These are phyloP conservation scores for Zanthoxylum bungeanum DNA, from an alignment of 345 rosid genomes.

Conservation along the genomic window DNA sequence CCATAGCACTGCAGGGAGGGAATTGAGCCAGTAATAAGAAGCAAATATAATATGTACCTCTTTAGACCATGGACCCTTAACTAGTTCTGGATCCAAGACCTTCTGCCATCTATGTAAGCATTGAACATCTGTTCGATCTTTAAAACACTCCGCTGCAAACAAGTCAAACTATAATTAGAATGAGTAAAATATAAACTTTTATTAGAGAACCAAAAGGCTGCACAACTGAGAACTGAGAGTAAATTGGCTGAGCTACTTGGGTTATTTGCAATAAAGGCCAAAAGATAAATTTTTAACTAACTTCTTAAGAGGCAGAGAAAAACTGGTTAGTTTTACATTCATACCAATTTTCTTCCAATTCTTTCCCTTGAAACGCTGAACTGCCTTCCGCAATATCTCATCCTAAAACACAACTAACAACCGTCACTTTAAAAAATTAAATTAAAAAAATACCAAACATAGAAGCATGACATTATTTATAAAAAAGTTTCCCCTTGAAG, in stretches of 20 bases:
- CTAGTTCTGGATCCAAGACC: slow-evolving; percentile 97
- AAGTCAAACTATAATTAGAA: slow-evolving; percentile 29
- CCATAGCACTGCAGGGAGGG: neutral
- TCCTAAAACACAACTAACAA: slow-evolving; percentile 48
- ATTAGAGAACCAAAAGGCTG: neutral
- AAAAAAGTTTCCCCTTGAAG: neutral
- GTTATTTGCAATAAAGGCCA: neutral
- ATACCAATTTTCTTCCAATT: slow-evolving; percentile 99
- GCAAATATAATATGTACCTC: slow-evolving; percentile 54
- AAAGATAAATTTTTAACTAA: neutral
- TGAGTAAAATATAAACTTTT: neutral
- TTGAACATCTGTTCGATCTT: slow-evolving; percentile 98
- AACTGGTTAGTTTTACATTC: neutral
- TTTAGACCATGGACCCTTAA: slow-evolving; percentile 99
- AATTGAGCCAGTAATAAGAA: slow-evolving; percentile 7
- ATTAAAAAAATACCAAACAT: neutral
- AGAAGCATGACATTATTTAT: neutral
- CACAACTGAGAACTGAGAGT: neutral
- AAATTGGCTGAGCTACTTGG: neutral
- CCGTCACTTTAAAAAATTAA: neutral
- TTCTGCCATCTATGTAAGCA: slow-evolving; percentile 99
- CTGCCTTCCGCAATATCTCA: slow-evolving; percentile 87
- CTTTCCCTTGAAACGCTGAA: slow-evolving; percentile 92
- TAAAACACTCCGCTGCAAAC: slow-evolving; percentile 92
- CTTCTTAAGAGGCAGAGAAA: neutral